Conservation (phyloP, 1,139 yeast species). For the Waltiozyma solani region DNA sequence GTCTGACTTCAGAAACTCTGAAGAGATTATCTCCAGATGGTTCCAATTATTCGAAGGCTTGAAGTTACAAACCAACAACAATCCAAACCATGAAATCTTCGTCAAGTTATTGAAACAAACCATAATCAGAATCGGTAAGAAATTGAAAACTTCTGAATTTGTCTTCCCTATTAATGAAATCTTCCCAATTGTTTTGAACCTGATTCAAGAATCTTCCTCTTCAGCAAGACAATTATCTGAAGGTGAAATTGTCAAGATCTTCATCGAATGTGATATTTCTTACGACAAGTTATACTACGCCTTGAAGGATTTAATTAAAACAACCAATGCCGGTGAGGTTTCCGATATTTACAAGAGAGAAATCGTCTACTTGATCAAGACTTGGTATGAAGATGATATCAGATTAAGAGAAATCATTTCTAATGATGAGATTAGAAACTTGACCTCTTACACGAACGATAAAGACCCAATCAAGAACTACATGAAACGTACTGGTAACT, state of each 20-base stretch:
- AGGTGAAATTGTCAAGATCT: conserved; percentile 59
- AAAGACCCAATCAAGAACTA: conserved; percentile 10
- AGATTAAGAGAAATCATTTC: conserved; percentile 40
- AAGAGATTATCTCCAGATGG: conserved; percentile 68
- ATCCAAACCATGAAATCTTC: conserved; percentile 17
- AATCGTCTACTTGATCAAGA: conserved; percentile 33
- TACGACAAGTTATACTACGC: conserved; percentile 61
- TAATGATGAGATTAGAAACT: conserved; percentile 9
- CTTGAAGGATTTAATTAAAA: conserved; percentile 59
- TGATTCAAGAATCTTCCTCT: conserved; percentile 26
- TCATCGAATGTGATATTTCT: conserved; percentile 65
- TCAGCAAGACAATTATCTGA: conserved; percentile 16
- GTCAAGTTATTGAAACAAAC: conserved; percentile 23
- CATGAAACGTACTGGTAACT: conserved; percentile 16
- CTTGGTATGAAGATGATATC: conserved; percentile 58
- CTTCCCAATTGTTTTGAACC: conserved; percentile 39
- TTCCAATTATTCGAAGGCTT: conserved; percentile 39
- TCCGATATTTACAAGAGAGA: conserved; percentile 23
- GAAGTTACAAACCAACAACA: conserved; percentile 21
- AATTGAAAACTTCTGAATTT: conserved; percentile 44
- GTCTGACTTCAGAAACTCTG: conserved; percentile 70
- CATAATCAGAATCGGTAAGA: conserved; percentile 38
- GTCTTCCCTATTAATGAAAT: conserved; percentile 76
- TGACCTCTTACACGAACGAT: conserved; percentile 2
- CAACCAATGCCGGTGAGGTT: conserved; percentile 51